A percentile compares a stretch with the other conserved stretches of the same genome.
These are phyloP conservation scores for Trapa incisa DNA, from an alignment of 345 rosid genomes.

Conservation along the genomic window DNA sequence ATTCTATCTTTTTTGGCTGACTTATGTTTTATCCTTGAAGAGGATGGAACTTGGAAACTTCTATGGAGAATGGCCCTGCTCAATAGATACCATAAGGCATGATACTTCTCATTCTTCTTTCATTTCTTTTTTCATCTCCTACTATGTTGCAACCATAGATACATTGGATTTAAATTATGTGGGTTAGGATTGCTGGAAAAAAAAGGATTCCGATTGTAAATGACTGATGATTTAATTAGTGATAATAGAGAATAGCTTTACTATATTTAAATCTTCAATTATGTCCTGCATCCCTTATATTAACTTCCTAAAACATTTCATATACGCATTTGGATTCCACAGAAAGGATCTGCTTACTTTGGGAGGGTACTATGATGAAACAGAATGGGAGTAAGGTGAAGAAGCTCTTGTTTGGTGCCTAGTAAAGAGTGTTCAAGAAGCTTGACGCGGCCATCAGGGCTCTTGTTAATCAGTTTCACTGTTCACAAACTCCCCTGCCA, in stretches of 20 bases:
- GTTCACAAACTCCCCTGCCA: no score
- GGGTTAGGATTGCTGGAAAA: neutral
- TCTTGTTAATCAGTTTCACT: neutral
- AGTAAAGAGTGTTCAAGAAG: neutral
- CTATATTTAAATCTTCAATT: neutral
- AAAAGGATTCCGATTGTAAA: neutral
- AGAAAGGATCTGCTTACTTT: neutral
- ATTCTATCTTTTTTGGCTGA: conserved; percentile 8
- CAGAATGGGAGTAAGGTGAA: neutral
- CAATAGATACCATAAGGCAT: neutral
- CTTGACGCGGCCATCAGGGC: neutral
- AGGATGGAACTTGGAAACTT: conserved; percentile 66
- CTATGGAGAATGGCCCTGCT: conserved; percentile 33
- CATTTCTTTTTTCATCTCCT: neutral
- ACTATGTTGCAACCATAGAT: neutral
- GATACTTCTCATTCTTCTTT: neutral
- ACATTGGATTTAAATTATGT: neutral
- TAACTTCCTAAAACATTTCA: neutral
- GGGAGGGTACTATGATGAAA: neutral
- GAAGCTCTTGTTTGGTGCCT: neutral
- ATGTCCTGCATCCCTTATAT: neutral
- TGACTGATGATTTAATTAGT: neutral
- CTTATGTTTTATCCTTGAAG: conserved; percentile 22
- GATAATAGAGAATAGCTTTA: neutral
- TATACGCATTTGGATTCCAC: neutral